These are phyloP conservation scores for Ophiorrhiza pumila DNA, from an alignment of 257 asterid species.

Conservation along the genomic window DNA sequence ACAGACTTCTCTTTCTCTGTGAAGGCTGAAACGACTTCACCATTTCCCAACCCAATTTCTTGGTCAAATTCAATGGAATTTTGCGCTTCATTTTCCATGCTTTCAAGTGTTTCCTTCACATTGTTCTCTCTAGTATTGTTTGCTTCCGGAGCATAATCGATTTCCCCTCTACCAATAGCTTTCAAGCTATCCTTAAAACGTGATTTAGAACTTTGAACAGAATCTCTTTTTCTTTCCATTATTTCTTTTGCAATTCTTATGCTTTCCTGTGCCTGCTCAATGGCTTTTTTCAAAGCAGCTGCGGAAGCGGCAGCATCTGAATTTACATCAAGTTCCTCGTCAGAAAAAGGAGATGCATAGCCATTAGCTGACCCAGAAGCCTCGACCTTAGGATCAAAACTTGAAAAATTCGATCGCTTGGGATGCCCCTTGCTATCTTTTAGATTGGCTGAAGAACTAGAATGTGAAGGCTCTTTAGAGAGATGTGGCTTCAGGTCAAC, in stretches of 20 bases:
- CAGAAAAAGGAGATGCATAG: slow-evolving; percentile 41
- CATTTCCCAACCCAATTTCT: slow-evolving; percentile 15
- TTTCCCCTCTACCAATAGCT: slow-evolving; percentile 31
- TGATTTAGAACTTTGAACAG: slow-evolving; percentile 35
- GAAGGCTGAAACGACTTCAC: slow-evolving; percentile 30
- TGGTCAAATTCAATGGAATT: slow-evolving; percentile 27
- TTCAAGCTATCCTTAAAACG: slow-evolving; percentile 33
- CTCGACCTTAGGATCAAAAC: slow-evolving; percentile 37
- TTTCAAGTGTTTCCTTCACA: slow-evolving; percentile 29
- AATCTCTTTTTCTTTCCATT: slow-evolving; percentile 64
- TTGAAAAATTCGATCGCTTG: slow-evolving; percentile 27
- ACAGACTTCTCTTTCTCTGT: slow-evolving; percentile 23
- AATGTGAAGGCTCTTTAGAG: slow-evolving; percentile 29
- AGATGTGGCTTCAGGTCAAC: slow-evolving; percentile 36
- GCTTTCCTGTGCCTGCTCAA: slow-evolving; percentile 90
- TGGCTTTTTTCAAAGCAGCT: slow-evolving; percentile 74
- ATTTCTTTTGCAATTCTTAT: slow-evolving; percentile 77
- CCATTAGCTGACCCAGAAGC: slow-evolving; percentile 33
- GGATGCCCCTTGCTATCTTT: slow-evolving; percentile 34
- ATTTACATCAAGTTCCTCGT: slow-evolving; percentile 74
- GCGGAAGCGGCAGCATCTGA: slow-evolving; percentile 80
- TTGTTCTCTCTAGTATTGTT: slow-evolving; percentile 26
- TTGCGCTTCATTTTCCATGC: slow-evolving; percentile 24
- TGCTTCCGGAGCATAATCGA: slow-evolving; percentile 30
- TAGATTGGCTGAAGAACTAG: slow-evolving; percentile 30